These are phyloP conservation scores for Candida chauliodis DNA, from an alignment of 805 yeast species.

Conservation along the genomic window DNA sequence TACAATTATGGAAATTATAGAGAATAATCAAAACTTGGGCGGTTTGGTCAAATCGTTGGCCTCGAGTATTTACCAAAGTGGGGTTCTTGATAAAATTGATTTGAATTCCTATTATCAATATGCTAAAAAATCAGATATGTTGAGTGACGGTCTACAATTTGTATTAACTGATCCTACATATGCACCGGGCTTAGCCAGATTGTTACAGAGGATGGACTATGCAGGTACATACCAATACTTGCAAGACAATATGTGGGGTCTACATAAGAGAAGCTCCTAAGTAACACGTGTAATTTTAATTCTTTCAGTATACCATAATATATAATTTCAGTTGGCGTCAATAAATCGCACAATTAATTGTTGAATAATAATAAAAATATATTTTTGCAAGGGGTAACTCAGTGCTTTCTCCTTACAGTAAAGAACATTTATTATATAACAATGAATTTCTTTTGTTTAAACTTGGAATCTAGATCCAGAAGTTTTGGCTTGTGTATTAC, in stretches of 20 bases:
- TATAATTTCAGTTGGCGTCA: no score
- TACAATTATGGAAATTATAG: constrained; percentile 20
- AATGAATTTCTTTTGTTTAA: no score
- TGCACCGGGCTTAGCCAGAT: constrained; percentile 29
- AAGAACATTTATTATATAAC: no score
- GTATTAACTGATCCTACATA: constrained; percentile 25
- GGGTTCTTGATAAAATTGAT: constrained; percentile 30
- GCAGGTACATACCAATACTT: constrained; percentile 28
- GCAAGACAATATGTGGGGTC: constrained; percentile 29
- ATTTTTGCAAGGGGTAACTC: no score
- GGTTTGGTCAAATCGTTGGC: constrained; percentile 19
- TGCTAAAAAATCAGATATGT: constrained; percentile 19
- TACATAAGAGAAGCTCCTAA: constrained; percentile 7
- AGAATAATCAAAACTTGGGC: constrained; percentile 14
- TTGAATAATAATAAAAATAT: no score
- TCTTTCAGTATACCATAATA: not conserved
- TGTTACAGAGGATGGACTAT: constrained; percentile 28
- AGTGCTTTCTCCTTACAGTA: no score
- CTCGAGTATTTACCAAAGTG: constrained; percentile 25
- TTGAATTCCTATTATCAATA: constrained; percentile 18
- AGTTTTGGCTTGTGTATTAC: no score
- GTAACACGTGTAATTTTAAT: no score
- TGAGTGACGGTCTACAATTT: constrained; percentile 22
- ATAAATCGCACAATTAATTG: no score
- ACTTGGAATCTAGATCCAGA: no score